Base-by-base conservation (phyloP, 2,329 filamentous ascomycete genomes). In the Trichoderma atrobrunneum region DNA sequence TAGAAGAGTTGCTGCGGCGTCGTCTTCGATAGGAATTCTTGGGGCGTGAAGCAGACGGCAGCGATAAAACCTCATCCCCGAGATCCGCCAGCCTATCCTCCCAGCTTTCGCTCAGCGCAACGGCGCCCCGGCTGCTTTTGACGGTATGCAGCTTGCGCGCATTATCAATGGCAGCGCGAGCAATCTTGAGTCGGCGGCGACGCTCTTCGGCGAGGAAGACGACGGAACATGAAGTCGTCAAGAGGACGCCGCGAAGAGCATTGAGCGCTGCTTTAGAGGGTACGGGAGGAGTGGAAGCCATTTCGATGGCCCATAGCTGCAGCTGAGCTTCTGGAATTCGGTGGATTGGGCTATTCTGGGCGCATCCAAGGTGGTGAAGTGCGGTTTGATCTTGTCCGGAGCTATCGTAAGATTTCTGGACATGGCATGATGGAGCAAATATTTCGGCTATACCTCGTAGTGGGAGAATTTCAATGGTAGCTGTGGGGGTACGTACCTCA, bases 201-300 rank as follows among this genome's bases (percentile, higher is more conserved):
- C 87, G 86, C 78, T 89, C 87, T 78, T 89, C 87, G 72, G 87
- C 82, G 70, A 89, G 80, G 30, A 87, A 78, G 64, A 85, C 84
- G 70, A 89, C 82, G 56, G 87, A 88, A 76, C 87, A 89, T 10
- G 87, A 88, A 2, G 87, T 89, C 65, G 87, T 87, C 18, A 89
- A 79, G 70, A 87, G 84, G 72, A 89, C 83, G 74, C 87, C 85
- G 73, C 87, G 86, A 43, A 89, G 85, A 72, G 87, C 85, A 78
- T 86, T 85, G 74, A 89, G 82, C 72, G 85, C 86, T 72, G 85
- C 85, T 80, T 86, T 86, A 48, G 87, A 88, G 62, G 87, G 87
- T 71, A 87, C 84, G 72, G 85, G 85, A 72, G 84, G 80, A 64
- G 82, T 81, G 71, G 83, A 78, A 68, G 83, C 82, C 86, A 87